Evolutionary conservation across 164 flowering plant genomes (phyloP), one percentile per base, ranked within the genome.

Genomic region (Euptelea pleiosperma): DNA sequence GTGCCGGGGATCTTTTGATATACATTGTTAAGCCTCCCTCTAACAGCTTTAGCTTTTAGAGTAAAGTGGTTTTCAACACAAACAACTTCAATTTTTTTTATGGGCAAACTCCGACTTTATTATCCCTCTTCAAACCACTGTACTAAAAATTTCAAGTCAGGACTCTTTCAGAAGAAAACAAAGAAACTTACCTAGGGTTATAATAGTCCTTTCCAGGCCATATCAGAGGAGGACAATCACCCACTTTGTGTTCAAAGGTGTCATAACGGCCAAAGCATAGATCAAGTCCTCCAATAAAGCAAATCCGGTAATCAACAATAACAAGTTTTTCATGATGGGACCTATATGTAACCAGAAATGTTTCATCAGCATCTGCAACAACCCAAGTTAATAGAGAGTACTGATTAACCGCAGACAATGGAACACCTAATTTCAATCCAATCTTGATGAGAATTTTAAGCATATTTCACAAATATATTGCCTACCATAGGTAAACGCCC

Each of bases 161-260:
- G 18, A n/a, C 41, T 9, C 28, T 26, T 29, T 14, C 12, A 3
- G 26, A 19, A 33, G 34, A 26, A 36, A 57, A 29, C 22, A 26
- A 3, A n/a, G n/a, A 49, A 50, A 35, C 41, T 47, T 67, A 86
- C 99, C 99, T 82, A 51, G 99, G 97, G 57, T 93, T 93, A 60
- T 93, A 93, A 57, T 88, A 93, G 74, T 93, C 99, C 75, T 93
- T 93, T 62, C 99, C 99, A 56, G 97, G 97, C 99, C 99, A 94
- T 62, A 75, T 59, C 30, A 49, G 26, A 64, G 95, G 80, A 61
- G 99, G 91, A 46, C 29, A 58, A 66, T 94, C 99, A 45, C 88
- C 91, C 47, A 94, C 82, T 70, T 64, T 82, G 61, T 94, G 99
- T 55, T 90, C 89, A 50, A 31, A 43, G 34, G 90, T 83, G 70